These are phyloP conservation scores for Rossbeevera mucosa DNA, from an alignment of 768 basidiomycete genomes.

Conservation along the genomic window DNA sequence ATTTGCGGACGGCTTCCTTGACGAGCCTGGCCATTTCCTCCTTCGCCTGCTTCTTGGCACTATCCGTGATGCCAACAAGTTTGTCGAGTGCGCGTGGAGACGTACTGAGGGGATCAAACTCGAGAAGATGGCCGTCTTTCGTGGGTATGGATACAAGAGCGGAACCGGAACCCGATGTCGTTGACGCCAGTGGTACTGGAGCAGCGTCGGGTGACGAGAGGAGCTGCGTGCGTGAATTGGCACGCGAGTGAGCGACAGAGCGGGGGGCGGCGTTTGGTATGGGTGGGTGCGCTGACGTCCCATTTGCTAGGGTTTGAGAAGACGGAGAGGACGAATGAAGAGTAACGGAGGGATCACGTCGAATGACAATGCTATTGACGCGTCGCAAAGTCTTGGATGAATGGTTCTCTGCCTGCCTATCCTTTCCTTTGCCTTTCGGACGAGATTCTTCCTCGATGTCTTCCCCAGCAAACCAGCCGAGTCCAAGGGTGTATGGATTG, in stretches of 20 bases:
- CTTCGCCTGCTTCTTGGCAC: constrained; percentile 78
- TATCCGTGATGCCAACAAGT: constrained; percentile 72
- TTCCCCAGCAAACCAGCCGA: constrained; percentile 50
- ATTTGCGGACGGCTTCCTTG: constrained; percentile 69
- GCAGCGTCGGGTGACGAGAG: constrained; percentile 5
- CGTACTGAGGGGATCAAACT: constrained; percentile 78
- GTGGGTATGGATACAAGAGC: constrained; percentile 76
- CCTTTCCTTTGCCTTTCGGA: constrained; percentile 21
- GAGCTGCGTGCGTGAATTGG: constrained; percentile 34
- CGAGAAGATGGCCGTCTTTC: constrained; percentile 74
- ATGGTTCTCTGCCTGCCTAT: constrained; percentile 12
- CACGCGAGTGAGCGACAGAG: constrained; percentile 34
- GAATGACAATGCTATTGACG: constrained; percentile 59
- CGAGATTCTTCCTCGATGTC: constrained; percentile 21
- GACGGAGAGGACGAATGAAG: constrained; percentile 31
- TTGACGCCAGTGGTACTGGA: background rate
- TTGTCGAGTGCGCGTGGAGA: constrained; percentile 69
- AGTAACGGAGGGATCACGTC: constrained; percentile 50
- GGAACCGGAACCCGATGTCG: constrained; percentile 32
- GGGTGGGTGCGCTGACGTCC: constrained; percentile 3
- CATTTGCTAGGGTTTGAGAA: constrained; percentile 18
- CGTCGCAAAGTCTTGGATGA: constrained; percentile 28
- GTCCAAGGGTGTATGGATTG: constrained; percentile 68
- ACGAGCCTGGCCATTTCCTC: constrained; percentile 72
- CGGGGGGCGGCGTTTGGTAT: background rate